These are phyloP conservation scores for Pholiota molesta DNA, from an alignment of 768 basidiomycete species.

Conservation along the genomic window DNA sequence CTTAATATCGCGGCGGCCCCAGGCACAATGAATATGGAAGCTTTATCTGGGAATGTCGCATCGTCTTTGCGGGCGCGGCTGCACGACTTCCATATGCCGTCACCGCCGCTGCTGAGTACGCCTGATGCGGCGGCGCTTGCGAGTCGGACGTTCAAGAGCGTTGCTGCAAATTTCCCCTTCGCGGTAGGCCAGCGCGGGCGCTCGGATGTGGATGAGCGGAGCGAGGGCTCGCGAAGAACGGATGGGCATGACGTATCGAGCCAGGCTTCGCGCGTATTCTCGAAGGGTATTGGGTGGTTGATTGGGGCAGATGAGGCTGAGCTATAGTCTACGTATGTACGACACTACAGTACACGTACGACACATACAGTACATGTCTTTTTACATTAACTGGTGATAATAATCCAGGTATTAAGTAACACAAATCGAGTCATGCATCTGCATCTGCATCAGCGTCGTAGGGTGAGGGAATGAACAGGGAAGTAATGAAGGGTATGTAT, in stretches of 20 bases:
- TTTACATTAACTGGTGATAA: slow-evolving; percentile 2
- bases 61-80: slow-evolving; percentile 64
- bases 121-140: slow-evolving; percentile 84
- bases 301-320: slow-evolving; percentile 78
- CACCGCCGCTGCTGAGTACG: slow-evolving; percentile 67
- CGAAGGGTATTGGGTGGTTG: slow-evolving; percentile 95
- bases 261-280: slow-evolving; percentile 79
- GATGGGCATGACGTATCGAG: slow-evolving; percentile 66
- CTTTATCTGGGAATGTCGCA: slow-evolving; percentile 36
- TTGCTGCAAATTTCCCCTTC: slow-evolving; percentile 78
- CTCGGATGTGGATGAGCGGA: slow-evolving; percentile 46
- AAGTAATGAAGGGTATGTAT: slow-evolving; percentile 1
- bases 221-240: slow-evolving; percentile 42
- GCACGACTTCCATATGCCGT: slow-evolving; percentile 68
- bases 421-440: slow-evolving; percentile 15
- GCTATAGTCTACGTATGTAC: slow-evolving; percentile 21
- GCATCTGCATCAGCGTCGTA: neutral
- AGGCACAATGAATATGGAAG: slow-evolving; percentile 8
- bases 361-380: slow-evolving; percentile 1
- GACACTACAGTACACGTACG: too few species aligned
- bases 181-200: slow-evolving; percentile 47
- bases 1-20: neutral
- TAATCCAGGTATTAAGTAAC: slow-evolving; percentile 13
- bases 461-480: neutral
- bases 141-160: slow-evolving; percentile 74